Base-by-base conservation (phyloP, 306 rosid genomes). In the Astragalus membranaceus region DNA sequence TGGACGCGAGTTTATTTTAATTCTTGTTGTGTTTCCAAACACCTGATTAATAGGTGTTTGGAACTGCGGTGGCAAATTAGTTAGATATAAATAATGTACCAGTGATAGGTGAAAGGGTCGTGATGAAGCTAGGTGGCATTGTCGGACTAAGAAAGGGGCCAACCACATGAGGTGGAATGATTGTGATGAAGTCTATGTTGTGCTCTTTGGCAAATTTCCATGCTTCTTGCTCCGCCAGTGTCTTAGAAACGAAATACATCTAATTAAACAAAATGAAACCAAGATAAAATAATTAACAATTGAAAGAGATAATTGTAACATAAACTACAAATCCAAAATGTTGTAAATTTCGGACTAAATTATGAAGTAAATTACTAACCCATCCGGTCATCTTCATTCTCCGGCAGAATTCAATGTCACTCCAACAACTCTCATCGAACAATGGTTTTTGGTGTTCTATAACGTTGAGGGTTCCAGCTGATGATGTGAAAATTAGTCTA, bases 171-270 rank as follows among this genome's bases (percentile, higher is more conserved):
- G 88, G 56, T 42, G 96, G 96, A 42, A 89, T 81, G 6, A 85
- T 49, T 14, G 82, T 79, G 29, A 85, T 67, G 67, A 87, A 87
- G 49, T 85, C 88, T 17, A 89, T 6, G 39, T 76, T 72, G 37
- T 83, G 62, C 57, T 89, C 80, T 46, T 81, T 75, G 0, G 92
- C 96, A 62, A 75, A 87, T 39, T 87, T 73, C 96, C 96, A 89
- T 4, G 92, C 96, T 10, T 80, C 88, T 80, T 87, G 84, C 79
- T 89, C 92, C 0, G 96, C 96, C 23, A 87, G 51, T 4, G 96
- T 89, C 79, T 89, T 89, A 4, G 96, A 87, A 16, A 78, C 87
- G 10, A 89, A 89, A 64, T 87, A 89, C 88, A 87, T 87, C 96
- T 86, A 20, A 20, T 20, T 20, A 57, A 30, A 50, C 17, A 8